Evolutionary conservation across 2,329 filamentous ascomycete species (phyloP).

Genomic region (Cladobotryum protrusum): DNA sequence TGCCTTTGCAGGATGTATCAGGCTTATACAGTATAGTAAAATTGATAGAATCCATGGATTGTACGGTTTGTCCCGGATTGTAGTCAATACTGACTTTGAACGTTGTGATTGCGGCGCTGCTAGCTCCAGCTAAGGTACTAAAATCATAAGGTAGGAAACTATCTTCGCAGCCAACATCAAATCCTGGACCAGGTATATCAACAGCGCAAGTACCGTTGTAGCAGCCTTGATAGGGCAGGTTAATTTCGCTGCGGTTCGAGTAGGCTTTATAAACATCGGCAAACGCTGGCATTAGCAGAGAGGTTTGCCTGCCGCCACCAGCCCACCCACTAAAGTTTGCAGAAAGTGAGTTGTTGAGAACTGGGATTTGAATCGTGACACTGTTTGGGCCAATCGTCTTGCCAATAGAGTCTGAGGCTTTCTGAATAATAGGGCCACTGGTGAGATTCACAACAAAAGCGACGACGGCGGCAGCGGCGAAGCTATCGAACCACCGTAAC

Average conservation of each 20-base stretch:
- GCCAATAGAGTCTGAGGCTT: conserved; percentile 1
- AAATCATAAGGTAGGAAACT: neutral
- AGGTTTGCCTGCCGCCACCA: neutral
- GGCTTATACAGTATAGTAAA: conserved; percentile 3
- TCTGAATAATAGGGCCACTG: conserved; percentile 3
- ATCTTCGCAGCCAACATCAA: conserved; percentile 4
- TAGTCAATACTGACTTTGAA: conserved; percentile 3
- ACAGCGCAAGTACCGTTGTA: conserved; percentile 1
- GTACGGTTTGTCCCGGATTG: neutral
- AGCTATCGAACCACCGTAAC: neutral
- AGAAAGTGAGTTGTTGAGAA: conserved; percentile 4
- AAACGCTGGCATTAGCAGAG: conserved; percentile 6
- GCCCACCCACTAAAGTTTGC: conserved; percentile 8
- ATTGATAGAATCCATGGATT: neutral
- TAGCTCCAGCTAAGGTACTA: neutral
- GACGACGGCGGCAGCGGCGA: neutral
- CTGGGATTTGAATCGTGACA: neutral
- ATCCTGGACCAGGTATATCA: conserved; percentile 1
- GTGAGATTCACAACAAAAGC: neutral
- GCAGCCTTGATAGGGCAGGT: neutral
- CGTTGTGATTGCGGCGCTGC: neutral
- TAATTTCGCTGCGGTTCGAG: conserved; percentile 2
- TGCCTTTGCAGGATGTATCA: neutral
- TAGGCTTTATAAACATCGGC: conserved; percentile 3
- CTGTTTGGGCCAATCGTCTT: conserved; percentile 1